Conservation (phyloP, 805 yeast species). For the Teunomyces tritomae region DNA sequence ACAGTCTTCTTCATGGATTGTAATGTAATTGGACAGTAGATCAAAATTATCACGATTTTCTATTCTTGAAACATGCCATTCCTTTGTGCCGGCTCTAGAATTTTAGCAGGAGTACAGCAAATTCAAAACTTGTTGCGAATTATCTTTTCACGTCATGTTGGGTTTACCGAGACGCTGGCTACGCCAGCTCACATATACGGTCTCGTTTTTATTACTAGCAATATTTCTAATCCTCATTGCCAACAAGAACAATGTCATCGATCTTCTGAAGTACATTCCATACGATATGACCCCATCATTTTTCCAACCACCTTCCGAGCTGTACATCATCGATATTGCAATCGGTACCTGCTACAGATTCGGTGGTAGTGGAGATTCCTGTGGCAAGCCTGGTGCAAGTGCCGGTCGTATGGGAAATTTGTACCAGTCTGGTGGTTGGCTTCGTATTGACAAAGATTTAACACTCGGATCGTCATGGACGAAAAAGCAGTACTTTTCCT, state of each 20-base stretch:
- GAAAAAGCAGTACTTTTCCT: conserved; percentile 37
- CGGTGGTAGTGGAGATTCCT: conserved; percentile 16
- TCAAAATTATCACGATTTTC: too few species aligned
- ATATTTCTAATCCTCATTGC: conserved; percentile 31
- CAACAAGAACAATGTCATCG: conserved; percentile 39
- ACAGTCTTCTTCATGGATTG: too few species aligned
- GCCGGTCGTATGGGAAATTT: conserved; percentile 28
- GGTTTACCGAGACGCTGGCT: conserved; percentile 32
- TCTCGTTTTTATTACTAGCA: conserved; percentile 17
- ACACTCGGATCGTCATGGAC: conserved; percentile 44
- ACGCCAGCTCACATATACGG: conserved; percentile 24
- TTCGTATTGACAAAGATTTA: conserved; percentile 46
- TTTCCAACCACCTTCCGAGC: conserved; percentile 41
- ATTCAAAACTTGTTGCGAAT: too few species aligned
- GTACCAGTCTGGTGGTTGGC: conserved; percentile 33
- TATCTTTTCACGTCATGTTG: conserved; percentile 9
- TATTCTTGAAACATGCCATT: too few species aligned
- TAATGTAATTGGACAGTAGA: too few species aligned
- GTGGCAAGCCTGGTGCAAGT: conserved; percentile 24
- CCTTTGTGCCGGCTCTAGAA: too few species aligned
- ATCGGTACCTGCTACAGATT: conserved; percentile 32
- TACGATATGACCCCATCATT: conserved; percentile 13
- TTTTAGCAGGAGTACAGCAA: too few species aligned
- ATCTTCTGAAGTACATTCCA: conserved; percentile 25
- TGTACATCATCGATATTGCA: conserved; percentile 40